Evolutionary conservation across 352 stramenopile genomes (phyloP), one percentile per base, ranked within the genome.

Genomic region (Globisporangium irregulare): DNA sequence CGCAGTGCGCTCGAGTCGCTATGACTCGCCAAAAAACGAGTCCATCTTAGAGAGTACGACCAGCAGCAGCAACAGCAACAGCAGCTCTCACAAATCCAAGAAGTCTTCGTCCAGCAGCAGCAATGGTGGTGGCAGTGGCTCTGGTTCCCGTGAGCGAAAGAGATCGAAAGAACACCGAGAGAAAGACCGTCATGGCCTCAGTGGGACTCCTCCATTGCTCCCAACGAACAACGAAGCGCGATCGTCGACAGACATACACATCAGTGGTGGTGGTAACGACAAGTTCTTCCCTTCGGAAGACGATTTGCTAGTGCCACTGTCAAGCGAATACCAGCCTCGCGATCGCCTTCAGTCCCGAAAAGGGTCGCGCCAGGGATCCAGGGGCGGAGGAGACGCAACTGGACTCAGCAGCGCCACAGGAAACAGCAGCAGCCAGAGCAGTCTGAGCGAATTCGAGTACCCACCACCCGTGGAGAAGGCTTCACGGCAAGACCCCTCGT

Each of bases 331-430:
- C 59, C 82, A 89, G 58, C 79, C 87, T 10, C 74, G 84, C 14
- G 87, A 94, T 69, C 82, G 87, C 3, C 73, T 94, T 25, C 82
- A 93, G 55, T 94, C 87, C 14, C 80, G 87, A 7, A 86, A 94
- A 63, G 83, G 86, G 1, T 92, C 81, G 7, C 71, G 87, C 0
- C 84, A 90, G 58, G 80, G 79, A 20, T 81, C 79, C 14, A 74
- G 80, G 3, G 71, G 81, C 34, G 62, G 78, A 32, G 1, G 71
- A 74, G 41, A 70, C 73, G 24, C 58, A 25, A 43, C 53, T 38
- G 12, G 48, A 38, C 34, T 38, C 34, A n/a, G 32, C 29, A 59
- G 1, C 18, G 59, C 27, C 15, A 29, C 20, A 20, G 68, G 27
- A 29, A 75, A 64, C 51, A 72, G 60, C 0, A 74, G 65, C 59